Evolutionary conservation across 2,329 filamentous ascomycete genomes (phyloP).

Genomic region (Fusarium sp.): DNA sequence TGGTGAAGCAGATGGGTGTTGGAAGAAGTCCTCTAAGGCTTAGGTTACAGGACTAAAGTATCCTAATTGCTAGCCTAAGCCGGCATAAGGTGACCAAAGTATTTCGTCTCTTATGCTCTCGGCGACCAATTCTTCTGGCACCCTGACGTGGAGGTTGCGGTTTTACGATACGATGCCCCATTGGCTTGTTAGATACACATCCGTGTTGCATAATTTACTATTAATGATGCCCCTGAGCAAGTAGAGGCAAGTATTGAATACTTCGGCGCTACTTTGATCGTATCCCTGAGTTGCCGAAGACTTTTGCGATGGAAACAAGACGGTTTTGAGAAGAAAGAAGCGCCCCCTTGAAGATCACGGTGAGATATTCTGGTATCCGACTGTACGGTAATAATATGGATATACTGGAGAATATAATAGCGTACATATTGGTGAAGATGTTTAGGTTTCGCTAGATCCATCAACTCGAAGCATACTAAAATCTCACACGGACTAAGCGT

Average conservation of each 20-base stretch:
- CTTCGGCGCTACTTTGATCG: conserved; percentile 16
- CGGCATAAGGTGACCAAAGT: not conserved
- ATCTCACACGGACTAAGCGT: conserved; percentile 19
- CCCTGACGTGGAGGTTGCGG: not conserved
- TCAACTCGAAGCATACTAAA: conserved; percentile 16
- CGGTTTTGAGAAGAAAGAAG: not conserved
- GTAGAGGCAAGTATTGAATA: conserved; percentile 22
- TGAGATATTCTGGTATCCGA: conserved; percentile 4
- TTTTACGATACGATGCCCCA: conserved; percentile 16
- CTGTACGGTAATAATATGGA: conserved; percentile 10
- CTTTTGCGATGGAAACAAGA: conserved; percentile 23
- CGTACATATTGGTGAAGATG: not conserved
- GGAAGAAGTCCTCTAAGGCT: not conserved
- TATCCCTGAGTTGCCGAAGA: not conserved
- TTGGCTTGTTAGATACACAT: conserved; percentile 29
- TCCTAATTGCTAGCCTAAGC: not conserved
- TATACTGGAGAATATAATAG: not conserved
- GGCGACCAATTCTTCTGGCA: not conserved
- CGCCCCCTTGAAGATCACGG: not conserved
- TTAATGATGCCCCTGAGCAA: conserved; percentile 16
- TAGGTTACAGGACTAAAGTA: not conserved
- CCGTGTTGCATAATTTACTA: conserved; percentile 13
- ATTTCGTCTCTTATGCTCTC: not conserved
- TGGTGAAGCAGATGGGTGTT: not conserved
- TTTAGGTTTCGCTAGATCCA: conserved; percentile 1